These are phyloP conservation scores for Nothopassalora personata DNA, from an alignment of 2,329 filamentous ascomycete genomes.

Conservation along the genomic window DNA sequence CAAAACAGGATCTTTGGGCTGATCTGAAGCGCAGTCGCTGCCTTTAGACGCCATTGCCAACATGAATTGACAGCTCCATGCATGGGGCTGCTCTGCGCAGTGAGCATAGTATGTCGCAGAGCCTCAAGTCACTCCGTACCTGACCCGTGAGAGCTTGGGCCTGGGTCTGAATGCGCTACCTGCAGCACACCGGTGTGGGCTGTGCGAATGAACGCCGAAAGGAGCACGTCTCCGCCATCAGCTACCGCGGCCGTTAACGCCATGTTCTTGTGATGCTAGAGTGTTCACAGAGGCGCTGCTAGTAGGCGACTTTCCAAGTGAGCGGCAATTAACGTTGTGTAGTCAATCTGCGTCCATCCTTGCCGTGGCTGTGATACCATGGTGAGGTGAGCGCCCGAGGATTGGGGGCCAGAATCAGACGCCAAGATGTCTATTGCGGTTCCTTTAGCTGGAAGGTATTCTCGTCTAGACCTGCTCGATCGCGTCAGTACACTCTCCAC, in stretches of 20 bases:
- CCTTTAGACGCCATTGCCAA: background rate
- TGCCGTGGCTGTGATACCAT: background rate
- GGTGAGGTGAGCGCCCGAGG: too few species aligned
- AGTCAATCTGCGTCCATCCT: background rate
- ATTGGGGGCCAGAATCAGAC: background rate
- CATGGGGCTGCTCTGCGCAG: background rate
- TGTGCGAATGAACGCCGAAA: constrained; percentile 2
- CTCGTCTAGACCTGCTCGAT: background rate
- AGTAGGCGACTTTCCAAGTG: background rate
- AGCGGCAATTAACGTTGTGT: background rate
- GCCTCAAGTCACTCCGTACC: constrained; percentile 7
- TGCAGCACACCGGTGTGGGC: constrained; percentile 5
- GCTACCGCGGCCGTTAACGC: background rate
- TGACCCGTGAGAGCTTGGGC: background rate
- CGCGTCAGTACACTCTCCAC: background rate
- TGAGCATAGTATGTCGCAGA: constrained; percentile 3
- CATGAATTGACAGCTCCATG: constrained; percentile 3
- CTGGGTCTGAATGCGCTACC: background rate
- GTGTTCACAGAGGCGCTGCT: background rate
- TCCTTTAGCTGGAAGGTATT: background rate
- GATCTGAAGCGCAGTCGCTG: background rate
- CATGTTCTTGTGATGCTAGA: background rate
- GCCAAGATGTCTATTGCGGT: background rate
- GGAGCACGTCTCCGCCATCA: background rate
- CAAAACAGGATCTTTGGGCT: background rate